phyloP scores from a whole-genome alignment of 495 filamentous ascomycete species.

The Podospora comata region DNA sequence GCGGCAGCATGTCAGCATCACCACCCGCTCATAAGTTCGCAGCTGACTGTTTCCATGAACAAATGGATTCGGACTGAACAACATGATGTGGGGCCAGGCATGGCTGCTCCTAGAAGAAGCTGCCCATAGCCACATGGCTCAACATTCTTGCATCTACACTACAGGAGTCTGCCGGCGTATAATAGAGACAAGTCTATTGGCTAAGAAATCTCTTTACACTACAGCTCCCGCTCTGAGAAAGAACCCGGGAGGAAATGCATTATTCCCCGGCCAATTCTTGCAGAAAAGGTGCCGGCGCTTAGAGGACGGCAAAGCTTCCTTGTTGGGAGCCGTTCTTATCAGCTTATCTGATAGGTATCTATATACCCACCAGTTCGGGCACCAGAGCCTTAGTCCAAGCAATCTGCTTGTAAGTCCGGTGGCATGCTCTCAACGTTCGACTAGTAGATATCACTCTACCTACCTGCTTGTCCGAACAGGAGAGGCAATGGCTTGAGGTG shows the following conservation, averaged over 20 bases:
- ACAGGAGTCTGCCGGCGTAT: neutral
- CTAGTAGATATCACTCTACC: neutral
- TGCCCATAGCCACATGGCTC: too few relatives aligned
- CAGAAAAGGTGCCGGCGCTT: neutral
- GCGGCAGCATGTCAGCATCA: slow-evolving; percentile 7
- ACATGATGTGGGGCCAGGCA: too few relatives aligned
- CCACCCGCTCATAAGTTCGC: slow-evolving; percentile 1
- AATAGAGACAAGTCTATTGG: neutral
- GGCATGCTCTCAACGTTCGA: too few relatives aligned
- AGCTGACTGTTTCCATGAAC: neutral
- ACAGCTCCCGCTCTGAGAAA: neutral
- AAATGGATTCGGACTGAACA: too few relatives aligned
- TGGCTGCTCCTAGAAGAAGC: too few relatives aligned
- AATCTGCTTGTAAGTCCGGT: neutral
- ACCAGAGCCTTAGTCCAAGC: neutral
- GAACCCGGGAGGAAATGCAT: neutral
- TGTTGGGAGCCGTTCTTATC: neutral
- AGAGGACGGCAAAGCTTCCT: neutral
- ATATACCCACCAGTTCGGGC: neutral
- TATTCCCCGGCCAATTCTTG: neutral
- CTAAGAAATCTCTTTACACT: neutral
- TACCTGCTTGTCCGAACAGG: neutral
- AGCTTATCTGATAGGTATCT: neutral
- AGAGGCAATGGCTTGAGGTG: neutral
- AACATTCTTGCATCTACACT: neutral